Percentiles rank a stretch among this genome's conserved stretches.
These are phyloP conservation scores for Sugiyamaella lignohabitans DNA, from an alignment of 805 yeast species.

Conservation along the genomic window DNA sequence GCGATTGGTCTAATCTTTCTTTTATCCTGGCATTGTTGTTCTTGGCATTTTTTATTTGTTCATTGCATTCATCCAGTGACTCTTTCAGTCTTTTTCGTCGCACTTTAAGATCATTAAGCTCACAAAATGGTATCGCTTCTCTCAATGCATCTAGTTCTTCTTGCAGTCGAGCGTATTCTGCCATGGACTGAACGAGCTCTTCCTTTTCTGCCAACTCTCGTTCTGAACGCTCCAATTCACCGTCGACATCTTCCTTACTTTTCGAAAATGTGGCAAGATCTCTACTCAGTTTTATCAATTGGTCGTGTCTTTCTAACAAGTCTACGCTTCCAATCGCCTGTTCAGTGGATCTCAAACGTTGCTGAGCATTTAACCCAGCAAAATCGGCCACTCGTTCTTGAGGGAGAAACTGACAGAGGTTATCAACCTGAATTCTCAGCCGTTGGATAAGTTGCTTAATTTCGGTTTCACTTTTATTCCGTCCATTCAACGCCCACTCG, in stretches of 20 bases:
- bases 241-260: constrained; percentile 39
- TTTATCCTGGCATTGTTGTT: background rate
- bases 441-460: constrained; percentile 42
- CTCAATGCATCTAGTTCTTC: constrained; percentile 14
- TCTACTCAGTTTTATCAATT: constrained; percentile 48
- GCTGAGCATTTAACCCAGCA: constrained; percentile 72
- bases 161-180: constrained; percentile 6
- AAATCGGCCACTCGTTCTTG: constrained; percentile 94
- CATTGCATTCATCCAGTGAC: constrained; percentile 3
- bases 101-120: constrained; percentile 1
- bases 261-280: constrained; percentile 35
- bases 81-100: constrained; percentile 1
- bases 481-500: constrained; percentile 26
- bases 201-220: constrained; percentile 24
- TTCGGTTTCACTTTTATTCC: constrained; percentile 29
- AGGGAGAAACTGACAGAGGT: constrained; percentile 88
- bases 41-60: background rate
- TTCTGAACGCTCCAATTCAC: constrained; percentile 9
- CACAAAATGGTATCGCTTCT: background rate
- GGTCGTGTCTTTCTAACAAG: constrained; percentile 50
- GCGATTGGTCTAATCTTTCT: background rate
- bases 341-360: constrained; percentile 68
- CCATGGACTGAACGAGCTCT: constrained; percentile 25
- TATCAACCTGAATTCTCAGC: constrained; percentile 78
- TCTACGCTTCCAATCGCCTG: constrained; percentile 65